Base-by-base conservation (phyloP, 2,329 filamentous ascomycete genomes). In the Sporothrix luriei region DNA sequence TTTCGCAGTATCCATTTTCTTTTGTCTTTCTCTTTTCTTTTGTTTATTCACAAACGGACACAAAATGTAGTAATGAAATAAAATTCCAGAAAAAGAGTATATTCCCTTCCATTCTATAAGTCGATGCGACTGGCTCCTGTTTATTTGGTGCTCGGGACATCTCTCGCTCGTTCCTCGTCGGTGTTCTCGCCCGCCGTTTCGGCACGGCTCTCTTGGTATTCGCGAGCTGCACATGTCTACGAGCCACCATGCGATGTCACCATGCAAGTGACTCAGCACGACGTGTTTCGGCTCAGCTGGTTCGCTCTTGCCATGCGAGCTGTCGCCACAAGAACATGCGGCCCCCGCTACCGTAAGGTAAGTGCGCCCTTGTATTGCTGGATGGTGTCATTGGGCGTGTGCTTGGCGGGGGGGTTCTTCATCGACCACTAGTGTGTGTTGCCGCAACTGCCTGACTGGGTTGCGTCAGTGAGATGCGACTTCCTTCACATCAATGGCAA, bases 371-470 rank as follows among this genome's bases (percentile, higher is more conserved):
- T 61, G 55, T 16, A 62, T 5, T 21, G 57, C 38, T 4, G 11
- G 7, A 61, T 26, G 57, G 57, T 62, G 38, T 46, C 57, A 61
- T 61, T 43, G 55, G n/a, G 21, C 55, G 55, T 61, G 11, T 54
- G 16, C 19, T 40, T 24, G n/a, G 55, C 55, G 38, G 55, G 55
- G 33, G 13, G 5, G 29, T 29, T 21, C 29, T 29, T 33, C 26
- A 57, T 10, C 16, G 46, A 48, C 46, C 29, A 6, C n/a, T n/a
- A 48, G 2, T 48, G 13, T 29, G 10, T 16, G 21, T 43, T 55
- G 24, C 33, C 33, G 55, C 21, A 21, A 21, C n/a, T 10, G 16
- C 14, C 11, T n/a, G 2, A 40, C 14, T 24, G 55, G 11, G 10
- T n/a, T 10, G 29, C n/a, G n/a, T 38, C 14, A 38, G 54, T 57